These are phyloP conservation scores for Aspergillus campestris DNA, from an alignment of 495 filamentous ascomycete species.

Conservation along the genomic window DNA sequence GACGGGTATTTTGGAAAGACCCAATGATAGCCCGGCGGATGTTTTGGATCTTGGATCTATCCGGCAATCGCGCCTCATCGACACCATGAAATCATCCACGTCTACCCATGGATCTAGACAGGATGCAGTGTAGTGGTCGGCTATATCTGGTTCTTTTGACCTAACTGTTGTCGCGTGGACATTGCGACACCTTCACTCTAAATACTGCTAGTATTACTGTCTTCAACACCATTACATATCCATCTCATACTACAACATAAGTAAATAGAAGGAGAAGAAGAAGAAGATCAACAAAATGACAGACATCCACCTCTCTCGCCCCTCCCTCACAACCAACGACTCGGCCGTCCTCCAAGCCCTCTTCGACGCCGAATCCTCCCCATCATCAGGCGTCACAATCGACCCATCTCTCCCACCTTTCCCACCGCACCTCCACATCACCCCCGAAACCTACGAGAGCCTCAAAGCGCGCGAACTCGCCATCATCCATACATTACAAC, in stretches of 20 bases:
- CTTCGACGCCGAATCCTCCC: constrained; percentile 68
- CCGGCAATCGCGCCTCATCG: not conserved
- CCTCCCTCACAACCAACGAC: constrained; percentile 58
- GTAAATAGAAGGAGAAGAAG: too few species aligned
- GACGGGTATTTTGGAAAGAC: constrained; percentile 10
- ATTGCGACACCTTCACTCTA: too few species aligned
- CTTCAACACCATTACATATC: too few species aligned
- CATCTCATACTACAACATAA: too few species aligned
- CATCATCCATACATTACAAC: constrained; percentile 24
- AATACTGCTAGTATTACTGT: too few species aligned
- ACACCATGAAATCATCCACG: not conserved
- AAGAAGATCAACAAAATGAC: constrained; percentile 13
- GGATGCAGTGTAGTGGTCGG: too few species aligned
- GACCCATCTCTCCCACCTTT: constrained; percentile 51
- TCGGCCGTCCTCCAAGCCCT: constrained; percentile 65
- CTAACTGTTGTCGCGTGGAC: too few species aligned
- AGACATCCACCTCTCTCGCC: constrained; percentile 36
- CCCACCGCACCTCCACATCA: constrained; percentile 32
- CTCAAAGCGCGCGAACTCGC: constrained; percentile 22
- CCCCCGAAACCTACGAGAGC: constrained; percentile 9
- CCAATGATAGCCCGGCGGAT: not conserved
- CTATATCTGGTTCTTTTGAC: too few species aligned
- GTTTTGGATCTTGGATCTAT: not conserved
- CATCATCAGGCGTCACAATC: constrained; percentile 43
- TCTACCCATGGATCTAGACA: too few species aligned